A percentile compares a stretch with the other conserved stretches of the same genome.
phyloP scores from a whole-genome alignment of 2,329 filamentous ascomycete species.

The Colletotrichum horii region DNA sequence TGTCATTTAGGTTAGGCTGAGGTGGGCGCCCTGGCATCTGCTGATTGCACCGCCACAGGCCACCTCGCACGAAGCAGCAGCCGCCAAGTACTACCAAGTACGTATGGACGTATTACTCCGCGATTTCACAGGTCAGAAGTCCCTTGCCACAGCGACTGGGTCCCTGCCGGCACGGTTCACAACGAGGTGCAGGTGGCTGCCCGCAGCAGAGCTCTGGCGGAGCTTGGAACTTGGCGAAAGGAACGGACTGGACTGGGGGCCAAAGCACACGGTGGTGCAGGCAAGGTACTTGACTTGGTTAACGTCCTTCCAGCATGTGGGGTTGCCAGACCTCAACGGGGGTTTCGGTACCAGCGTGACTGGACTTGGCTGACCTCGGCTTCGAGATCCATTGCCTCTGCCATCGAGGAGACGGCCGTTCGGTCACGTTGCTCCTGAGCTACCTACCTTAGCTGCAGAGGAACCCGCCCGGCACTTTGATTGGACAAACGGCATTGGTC shows the following conservation, averaged over 20 bases:
- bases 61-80: neutral
- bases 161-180: neutral
- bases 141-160: neutral
- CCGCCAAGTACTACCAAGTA: neutral
- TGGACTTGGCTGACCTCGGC: neutral
- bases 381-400: neutral
- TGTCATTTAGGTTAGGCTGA: conserved; percentile 9
- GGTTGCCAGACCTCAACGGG: neutral
- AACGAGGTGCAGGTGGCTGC: neutral
- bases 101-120: neutral
- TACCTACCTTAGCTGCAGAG: neutral
- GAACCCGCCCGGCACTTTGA: neutral
- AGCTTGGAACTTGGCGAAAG: neutral
- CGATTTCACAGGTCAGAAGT: neutral
- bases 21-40: neutral
- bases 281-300: neutral
- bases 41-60: conserved; percentile 15
- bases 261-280: neutral
- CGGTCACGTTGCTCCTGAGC: neutral
- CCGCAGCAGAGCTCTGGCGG: neutral
- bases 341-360: neutral
- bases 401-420: neutral
- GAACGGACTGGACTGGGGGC: neutral
- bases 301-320: neutral
- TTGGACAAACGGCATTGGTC: neutral